Evolutionary conservation across 768 basidiomycete species (phyloP), one percentile per base, ranked within the genome.

Genomic region (Wakefieldia striispora): DNA sequence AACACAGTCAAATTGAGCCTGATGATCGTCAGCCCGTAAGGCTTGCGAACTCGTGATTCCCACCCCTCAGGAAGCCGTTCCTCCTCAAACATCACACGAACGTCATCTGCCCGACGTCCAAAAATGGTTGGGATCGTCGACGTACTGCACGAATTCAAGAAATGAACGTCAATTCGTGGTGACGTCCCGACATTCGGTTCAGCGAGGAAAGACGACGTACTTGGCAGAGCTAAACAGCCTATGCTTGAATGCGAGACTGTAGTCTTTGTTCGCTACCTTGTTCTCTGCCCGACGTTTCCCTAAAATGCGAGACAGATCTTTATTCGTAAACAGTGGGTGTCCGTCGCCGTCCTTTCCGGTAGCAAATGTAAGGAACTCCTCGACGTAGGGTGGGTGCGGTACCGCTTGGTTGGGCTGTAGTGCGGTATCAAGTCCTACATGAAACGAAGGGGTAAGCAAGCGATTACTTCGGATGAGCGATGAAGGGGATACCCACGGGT

Each of bases 31-130:
- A 89, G 64, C 0, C 88, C 88, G 46, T 74, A 69, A 0, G 69
- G 77, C 31, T 74, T 67, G n/a, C 76, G 72, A 26, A 81, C 64
- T 13, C 76, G 69, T 0, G 87, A 75, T 60, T 89, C 86, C 85
- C 86, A 91, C 19, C 81, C 81, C 0, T 84, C 74, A 1, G 84
- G 82, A 27, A 91, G 60, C 14, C 86, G 78, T 55, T 91, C 88
- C 39, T 91, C 84, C 9, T 72, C 62, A n/a, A 91, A 64, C 42
- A 88, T 58, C 0, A 74, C 55, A 36, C 75, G 68, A 33, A 90
- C 56, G 49, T 84, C 84, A 7, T 71, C 65, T 5, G 84, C 59
- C 17, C 75, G 72, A 3, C 87, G 85, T 5, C 85, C 88, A 54
- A 88, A 83, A 48, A 83, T 79, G 1, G 75, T 78, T 14, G 84